Conservation (phyloP, 2,329 filamentous ascomycete species). For the Fusarium brachygibbosum region DNA sequence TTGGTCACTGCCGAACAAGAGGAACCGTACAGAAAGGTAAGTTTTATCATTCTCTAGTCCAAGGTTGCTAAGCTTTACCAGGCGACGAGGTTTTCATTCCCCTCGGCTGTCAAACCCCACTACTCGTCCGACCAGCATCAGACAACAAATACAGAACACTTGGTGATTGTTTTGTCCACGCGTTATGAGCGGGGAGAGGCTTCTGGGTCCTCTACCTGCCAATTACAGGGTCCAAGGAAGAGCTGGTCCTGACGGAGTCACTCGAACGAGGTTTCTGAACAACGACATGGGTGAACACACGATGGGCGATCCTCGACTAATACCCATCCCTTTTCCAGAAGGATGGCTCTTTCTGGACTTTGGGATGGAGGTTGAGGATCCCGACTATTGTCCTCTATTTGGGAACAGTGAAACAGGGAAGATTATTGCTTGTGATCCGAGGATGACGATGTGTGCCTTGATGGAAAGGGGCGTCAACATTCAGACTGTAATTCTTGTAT, state of each 20-base stretch:
- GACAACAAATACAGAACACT: background rate
- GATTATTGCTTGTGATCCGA: background rate
- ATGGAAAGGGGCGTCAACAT: background rate
- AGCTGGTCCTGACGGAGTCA: background rate
- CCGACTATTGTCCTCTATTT: background rate
- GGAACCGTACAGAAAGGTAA: background rate
- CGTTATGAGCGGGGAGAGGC: background rate
- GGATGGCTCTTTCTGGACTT: background rate
- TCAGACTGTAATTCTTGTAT: background rate
- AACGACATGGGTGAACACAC: background rate
- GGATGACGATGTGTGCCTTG: background rate
- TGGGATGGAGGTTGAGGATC: background rate
- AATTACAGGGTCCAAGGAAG: background rate
- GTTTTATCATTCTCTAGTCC: accelerated
- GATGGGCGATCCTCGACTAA: background rate
- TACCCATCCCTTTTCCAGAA: background rate
- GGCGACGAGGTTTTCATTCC: background rate
- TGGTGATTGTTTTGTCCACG: background rate
- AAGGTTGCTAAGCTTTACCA: background rate
- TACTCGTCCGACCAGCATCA: background rate
- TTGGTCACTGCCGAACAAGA: background rate
- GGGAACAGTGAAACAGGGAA: background rate
- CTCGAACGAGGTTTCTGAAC: background rate
- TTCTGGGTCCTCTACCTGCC: background rate
- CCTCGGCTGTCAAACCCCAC: background rate